Conservation (phyloP, 1,284 basidiomycete genomes). For the Cutaneotrichosporon daszewskae region DNA sequence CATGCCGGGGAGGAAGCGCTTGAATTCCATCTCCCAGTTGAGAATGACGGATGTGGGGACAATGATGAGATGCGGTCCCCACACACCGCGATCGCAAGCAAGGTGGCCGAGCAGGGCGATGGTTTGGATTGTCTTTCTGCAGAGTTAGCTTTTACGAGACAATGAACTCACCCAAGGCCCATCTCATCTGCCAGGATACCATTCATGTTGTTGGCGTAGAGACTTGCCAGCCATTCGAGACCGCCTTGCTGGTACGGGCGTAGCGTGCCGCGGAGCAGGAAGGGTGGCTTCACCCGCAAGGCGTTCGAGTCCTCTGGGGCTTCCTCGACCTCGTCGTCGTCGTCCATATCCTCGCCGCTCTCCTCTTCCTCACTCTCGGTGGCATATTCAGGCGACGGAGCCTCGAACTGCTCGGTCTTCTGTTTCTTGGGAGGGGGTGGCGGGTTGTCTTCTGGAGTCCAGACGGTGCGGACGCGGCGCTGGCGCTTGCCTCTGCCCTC, state of each 20-base stretch:
- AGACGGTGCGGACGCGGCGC: constrained; percentile 29
- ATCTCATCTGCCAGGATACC: constrained; percentile 80
- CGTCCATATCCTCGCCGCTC: constrained; percentile 16
- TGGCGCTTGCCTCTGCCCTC: constrained; percentile 36
- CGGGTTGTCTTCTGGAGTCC: constrained; percentile 33
- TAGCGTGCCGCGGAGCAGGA: constrained; percentile 77
- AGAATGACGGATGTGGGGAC: constrained; percentile 91
- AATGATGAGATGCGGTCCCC: constrained; percentile 94
- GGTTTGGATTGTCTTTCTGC: constrained; percentile 93
- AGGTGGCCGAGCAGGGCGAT: constrained; percentile 87
- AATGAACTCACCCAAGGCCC: constrained; percentile 69
- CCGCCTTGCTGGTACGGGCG: constrained; percentile 93
- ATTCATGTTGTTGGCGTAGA: constrained; percentile 82
- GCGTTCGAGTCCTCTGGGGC: constrained; percentile 53
- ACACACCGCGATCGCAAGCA: constrained; percentile 88
- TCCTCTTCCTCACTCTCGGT: constrained; percentile 13
- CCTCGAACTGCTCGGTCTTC: constrained; percentile 21
- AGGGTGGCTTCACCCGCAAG: constrained; percentile 63
- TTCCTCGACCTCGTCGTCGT: constrained; percentile 20
- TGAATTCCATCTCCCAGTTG: constrained; percentile 99
- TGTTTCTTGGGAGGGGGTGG: constrained; percentile 20
- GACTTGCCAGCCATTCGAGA: constrained; percentile 87
- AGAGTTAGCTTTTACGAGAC: background rate
- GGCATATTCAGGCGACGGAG: constrained; percentile 6
- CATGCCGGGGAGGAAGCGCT: constrained; percentile 94